These are phyloP conservation scores for Aureobasidium sp. DNA, from an alignment of 2,329 filamentous ascomycete species.

Conservation along the genomic window DNA sequence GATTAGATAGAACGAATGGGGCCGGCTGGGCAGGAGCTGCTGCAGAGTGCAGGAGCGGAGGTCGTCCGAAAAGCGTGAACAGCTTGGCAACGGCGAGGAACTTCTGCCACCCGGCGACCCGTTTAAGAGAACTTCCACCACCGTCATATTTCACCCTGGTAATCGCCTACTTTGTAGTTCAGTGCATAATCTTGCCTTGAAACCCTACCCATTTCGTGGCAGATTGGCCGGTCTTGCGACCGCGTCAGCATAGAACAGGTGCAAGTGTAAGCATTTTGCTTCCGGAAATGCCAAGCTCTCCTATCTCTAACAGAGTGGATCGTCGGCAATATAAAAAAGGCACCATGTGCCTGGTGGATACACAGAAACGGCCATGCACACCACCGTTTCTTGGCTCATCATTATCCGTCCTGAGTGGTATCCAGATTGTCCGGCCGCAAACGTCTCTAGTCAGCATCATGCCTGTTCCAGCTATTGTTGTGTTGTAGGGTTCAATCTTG, in stretches of 20 bases:
- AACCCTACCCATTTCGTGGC: neutral
- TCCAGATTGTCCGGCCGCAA: neutral
- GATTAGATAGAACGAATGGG: neutral
- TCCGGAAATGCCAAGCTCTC: neutral
- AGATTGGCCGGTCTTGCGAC: neutral
- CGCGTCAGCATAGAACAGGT: neutral
- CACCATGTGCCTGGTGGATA: neutral
- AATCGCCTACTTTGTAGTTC: neutral
- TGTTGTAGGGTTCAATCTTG: neutral
- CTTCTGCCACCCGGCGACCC: neutral
- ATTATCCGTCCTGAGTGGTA: neutral
- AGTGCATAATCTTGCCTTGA: neutral
- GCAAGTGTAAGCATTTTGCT: neutral
- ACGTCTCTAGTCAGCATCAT: neutral
- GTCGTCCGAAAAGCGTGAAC: neutral
- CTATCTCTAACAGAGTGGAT: neutral
- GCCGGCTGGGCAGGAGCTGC: neutral
- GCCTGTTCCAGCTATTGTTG: neutral
- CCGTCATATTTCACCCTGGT: neutral
- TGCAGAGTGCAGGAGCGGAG: neutral
- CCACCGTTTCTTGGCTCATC: constrained; percentile 6
- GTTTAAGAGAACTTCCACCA: neutral
- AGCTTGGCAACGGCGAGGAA: neutral
- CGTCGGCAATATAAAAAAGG: neutral
- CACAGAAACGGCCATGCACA: neutral